Evolutionary conservation across 1,284 basidiomycete genomes (phyloP).

Genomic region (Trametes sp.): DNA sequence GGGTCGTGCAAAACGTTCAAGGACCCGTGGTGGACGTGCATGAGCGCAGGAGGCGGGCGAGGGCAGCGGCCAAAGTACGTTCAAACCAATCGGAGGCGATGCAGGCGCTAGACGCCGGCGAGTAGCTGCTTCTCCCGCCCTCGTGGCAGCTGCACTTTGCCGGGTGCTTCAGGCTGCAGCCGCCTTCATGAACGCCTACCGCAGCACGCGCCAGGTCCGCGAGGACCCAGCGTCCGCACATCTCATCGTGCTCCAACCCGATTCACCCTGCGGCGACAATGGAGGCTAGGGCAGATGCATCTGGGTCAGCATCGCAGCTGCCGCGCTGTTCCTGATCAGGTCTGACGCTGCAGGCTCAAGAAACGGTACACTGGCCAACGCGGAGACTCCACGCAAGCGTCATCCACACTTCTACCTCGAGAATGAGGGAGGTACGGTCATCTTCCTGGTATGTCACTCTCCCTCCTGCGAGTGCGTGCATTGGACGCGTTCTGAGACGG

Average conservation of each 20-base stretch:
- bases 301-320: background rate
- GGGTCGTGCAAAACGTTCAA: background rate
- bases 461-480: background rate
- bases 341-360: background rate
- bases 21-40: background rate
- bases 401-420: slow-evolving; percentile 36
- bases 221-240: background rate
- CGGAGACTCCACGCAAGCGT: slow-evolving; percentile 1
- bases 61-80: background rate
- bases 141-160: background rate
- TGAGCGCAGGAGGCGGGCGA: background rate
- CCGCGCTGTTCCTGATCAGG: background rate
- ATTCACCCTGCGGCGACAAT: background rate
- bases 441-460: slow-evolving; percentile 31
- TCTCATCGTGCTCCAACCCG: too few species aligned
- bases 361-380: background rate
- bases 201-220: background rate
- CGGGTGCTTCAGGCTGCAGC: background rate
- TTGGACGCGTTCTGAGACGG: background rate
- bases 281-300: background rate
- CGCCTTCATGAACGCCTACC: too few species aligned
- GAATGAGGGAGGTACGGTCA: slow-evolving; percentile 29
- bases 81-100: slow-evolving; percentile 4
- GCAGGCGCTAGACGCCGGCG: background rate
- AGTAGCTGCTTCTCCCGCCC: background rate